Base-by-base conservation (phyloP, 2,329 filamentous ascomycete genomes). In the Metarhizium sp. region DNA sequence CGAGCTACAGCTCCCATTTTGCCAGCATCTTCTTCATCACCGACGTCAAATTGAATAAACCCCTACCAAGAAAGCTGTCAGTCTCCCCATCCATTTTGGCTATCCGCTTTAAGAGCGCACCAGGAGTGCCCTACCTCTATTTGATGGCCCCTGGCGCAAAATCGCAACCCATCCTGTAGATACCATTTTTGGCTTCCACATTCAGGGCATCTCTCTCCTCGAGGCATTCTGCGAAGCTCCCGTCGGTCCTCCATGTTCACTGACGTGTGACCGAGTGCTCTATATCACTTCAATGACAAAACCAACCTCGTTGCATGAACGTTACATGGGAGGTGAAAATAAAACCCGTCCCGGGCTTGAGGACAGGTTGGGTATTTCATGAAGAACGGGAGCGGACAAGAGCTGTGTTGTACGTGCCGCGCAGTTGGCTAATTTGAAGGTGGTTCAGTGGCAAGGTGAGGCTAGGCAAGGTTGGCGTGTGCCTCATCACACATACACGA, bases 111-210 rank as follows among this genome's bases (percentile, higher is more conserved):
- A 20, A 8, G 13, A 30, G 30, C 20, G 51, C 10, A 29, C 43
- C 29, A 4, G 8, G 38, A 14, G 16, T n/a, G 4, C 18, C 69
- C 58, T 72, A 89, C 87, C 72, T 90, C 84, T 62, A 92, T 85
- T 61, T 86, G 82, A 73, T 95, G 90, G 36, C 90, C 90, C 61
- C 88, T 85, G 59, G 86, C 78, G 70, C 90, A 95, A 68, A 89
- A 95, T 59, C 85, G 82, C 56, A 86, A 80, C 3, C 90, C 89
- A 69, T 88, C 87, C 61, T 91, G 84, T 36, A 85, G 75, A 65
- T 89, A 88, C 73, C 87, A 90, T 59, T 80, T 80, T 46, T 78
- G 79, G 52, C 87, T 86, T 57, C 87, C 85, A 67, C 90, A 95
- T 63, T 81, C 78, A 40, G 80, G 75, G 61, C 81, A 83, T 49